A percentile compares a stretch with the other conserved stretches of the same genome.
These are phyloP conservation scores for Ophiostoma ips DNA, from an alignment of 2,329 filamentous ascomycete genomes.

Conservation along the genomic window DNA sequence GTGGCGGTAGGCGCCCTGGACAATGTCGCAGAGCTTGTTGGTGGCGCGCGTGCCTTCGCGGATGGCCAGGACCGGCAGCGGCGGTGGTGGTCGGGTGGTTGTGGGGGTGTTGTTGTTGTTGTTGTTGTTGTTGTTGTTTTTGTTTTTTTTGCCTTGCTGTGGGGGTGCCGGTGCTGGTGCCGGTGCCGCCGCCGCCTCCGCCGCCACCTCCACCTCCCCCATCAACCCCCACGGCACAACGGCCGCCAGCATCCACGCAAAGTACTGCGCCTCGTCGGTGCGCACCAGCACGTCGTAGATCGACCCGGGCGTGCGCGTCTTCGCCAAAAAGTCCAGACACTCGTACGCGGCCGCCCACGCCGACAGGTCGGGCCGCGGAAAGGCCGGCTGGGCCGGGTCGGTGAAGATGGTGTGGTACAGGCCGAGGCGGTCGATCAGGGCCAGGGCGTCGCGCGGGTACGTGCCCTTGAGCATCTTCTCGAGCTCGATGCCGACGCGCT, in stretches of 20 bases:
- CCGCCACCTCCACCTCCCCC: too few species aligned
- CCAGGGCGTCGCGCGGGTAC: conserved; percentile 47
- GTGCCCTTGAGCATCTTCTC: conserved; percentile 78
- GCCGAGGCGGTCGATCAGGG: conserved; percentile 49
- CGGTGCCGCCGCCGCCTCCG: conserved; percentile 10
- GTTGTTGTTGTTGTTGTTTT: neutral
- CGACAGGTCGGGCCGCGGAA: conserved; percentile 39
- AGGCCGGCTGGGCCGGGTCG: conserved; percentile 42
- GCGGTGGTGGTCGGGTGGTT: conserved; percentile 22
- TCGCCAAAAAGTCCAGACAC: conserved; percentile 39
- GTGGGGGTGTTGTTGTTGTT: too few species aligned
- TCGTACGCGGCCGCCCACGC: conserved; percentile 53
- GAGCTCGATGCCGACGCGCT: conserved; percentile 74
- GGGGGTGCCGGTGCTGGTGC: conserved; percentile 22
- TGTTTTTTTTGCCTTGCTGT: conserved; percentile 8
- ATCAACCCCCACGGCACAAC: conserved; percentile 57
- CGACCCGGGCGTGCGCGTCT: conserved; percentile 30
- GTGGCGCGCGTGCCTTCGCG: conserved; percentile 67
- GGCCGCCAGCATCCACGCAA: conserved; percentile 64
- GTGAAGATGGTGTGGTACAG: conserved; percentile 64
- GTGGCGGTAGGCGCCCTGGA: conserved; percentile 23
- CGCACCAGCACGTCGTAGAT: conserved; percentile 43
- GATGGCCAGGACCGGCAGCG: conserved; percentile 48
- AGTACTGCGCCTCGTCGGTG: conserved; percentile 51
- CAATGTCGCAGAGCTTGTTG: conserved; percentile 58